phyloP scores from a whole-genome alignment of 331 rosid species.

The Acacia pycnantha region DNA sequence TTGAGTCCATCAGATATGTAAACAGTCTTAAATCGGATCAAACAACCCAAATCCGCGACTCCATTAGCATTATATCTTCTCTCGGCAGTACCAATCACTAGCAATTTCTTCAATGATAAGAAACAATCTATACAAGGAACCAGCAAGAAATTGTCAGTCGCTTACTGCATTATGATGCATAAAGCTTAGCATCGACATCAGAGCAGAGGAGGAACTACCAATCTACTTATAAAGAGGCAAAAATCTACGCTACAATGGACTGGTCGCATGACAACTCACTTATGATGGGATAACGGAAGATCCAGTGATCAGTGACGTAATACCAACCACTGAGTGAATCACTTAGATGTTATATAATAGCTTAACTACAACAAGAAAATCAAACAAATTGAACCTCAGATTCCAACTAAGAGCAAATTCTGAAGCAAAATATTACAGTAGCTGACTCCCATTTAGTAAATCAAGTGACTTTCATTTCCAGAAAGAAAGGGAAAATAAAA shows the following conservation, averaged over 20 bases:
- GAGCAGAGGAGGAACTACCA: slow-evolving; percentile 6
- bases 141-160: slow-evolving; percentile 27
- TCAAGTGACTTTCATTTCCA: slow-evolving; percentile 9
- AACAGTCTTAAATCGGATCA: slow-evolving; percentile 36
- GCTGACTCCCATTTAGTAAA: slow-evolving; percentile 29
- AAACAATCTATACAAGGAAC: slow-evolving; percentile 34
- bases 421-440: slow-evolving; percentile 27
- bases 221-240: slow-evolving; percentile 18
- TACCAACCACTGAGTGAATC: background rate
- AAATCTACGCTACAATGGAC: slow-evolving; percentile 8
- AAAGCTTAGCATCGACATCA: background rate
- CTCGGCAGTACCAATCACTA: slow-evolving; percentile 19
- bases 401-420: background rate
- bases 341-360: background rate
- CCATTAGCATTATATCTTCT: slow-evolving; percentile 20
- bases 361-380: slow-evolving; percentile 17
- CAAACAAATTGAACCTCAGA: slow-evolving; percentile 4
- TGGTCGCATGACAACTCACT: slow-evolving; percentile 14
- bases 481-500: background rate
- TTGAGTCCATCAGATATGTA: slow-evolving; percentile 67
- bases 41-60: slow-evolving; percentile 34
- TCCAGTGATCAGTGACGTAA: slow-evolving; percentile 26
- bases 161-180: slow-evolving; percentile 2
- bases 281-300: slow-evolving; percentile 19
- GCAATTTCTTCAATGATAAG: slow-evolving; percentile 7